Evolutionary conservation across 305 asterid species (phyloP).

Genomic region (Fraxinus baroniana): DNA sequence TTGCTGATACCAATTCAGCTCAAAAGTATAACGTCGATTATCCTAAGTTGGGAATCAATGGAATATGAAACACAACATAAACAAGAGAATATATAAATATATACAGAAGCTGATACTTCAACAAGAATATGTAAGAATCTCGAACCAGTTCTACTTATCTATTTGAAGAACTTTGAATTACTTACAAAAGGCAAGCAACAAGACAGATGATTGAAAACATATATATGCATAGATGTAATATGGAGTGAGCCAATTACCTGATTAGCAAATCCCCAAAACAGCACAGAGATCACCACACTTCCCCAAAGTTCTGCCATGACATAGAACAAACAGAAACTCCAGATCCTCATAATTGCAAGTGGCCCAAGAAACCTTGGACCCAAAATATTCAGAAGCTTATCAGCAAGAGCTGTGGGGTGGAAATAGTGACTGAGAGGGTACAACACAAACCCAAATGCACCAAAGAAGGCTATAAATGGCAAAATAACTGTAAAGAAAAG

Average conservation of each 20-base stretch:
- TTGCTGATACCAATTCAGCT: neutral
- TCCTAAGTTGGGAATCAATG: neutral
- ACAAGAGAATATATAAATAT: neutral
- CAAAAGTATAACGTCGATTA: neutral
- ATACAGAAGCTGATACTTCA: neutral
- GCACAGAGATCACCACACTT: slow-evolving; percentile 91
- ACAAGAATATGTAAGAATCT: neutral
- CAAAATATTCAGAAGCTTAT: slow-evolving; percentile 54
- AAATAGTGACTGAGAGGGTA: slow-evolving; percentile 77
- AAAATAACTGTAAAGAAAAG: slow-evolving; percentile 78
- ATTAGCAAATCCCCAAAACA: slow-evolving; percentile 97
- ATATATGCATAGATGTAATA: neutral
- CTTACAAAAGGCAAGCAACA: neutral
- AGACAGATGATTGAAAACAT: neutral
- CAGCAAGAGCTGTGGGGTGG: slow-evolving; percentile 93
- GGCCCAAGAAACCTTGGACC: slow-evolving; percentile 99
- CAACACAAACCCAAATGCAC: slow-evolving; percentile 89
- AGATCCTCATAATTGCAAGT: slow-evolving; percentile 92
- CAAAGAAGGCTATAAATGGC: slow-evolving; percentile 87
- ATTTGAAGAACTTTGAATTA: slow-evolving; percentile 16
- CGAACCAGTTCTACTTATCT: neutral
- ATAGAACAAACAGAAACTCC: slow-evolving; percentile 97
- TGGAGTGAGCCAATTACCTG: slow-evolving; percentile 57
- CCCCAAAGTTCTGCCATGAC: slow-evolving; percentile 99
- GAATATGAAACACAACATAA: neutral